Percentiles rank a stretch among this genome's conserved stretches.
Conservation (phyloP, 495 filamentous ascomycete species). For the Aspergillus baeticus region DNA sequence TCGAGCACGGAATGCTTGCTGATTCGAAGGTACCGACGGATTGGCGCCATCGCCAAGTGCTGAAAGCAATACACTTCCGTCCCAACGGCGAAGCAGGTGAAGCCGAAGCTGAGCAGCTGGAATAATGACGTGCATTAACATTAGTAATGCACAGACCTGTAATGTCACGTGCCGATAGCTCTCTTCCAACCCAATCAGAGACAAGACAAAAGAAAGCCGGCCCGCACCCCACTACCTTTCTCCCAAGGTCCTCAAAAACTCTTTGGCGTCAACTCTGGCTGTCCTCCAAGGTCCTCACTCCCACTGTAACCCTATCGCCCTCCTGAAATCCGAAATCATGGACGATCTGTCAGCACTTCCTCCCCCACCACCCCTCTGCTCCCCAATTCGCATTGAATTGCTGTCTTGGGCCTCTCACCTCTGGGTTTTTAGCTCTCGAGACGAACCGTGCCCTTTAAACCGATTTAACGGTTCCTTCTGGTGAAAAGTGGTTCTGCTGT, state of each 20-base stretch:
- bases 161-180: constrained; percentile 6
- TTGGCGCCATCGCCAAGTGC: constrained; percentile 63
- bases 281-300: constrained; percentile 27
- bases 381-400: constrained; percentile 4
- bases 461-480: not conserved
- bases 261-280: constrained; percentile 12
- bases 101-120: too few species aligned
- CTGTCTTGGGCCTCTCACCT: not conserved
- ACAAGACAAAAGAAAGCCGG: not conserved
- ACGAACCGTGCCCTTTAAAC: not conserved
- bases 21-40: constrained; percentile 79
- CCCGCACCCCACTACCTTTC: constrained; percentile 1
- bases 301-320: constrained; percentile 11
- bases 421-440: not conserved
- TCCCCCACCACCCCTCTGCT: not conserved
- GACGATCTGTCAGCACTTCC: not conserved
- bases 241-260: constrained; percentile 43
- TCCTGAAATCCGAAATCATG: constrained; percentile 15
- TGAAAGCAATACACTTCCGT: not conserved
- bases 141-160: not conserved
- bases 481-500: not conserved
- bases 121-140: not conserved
- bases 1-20: constrained; percentile 90
- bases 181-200: not conserved
- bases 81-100: not conserved